Conservation (phyloP, 345 rosid species). For the Draba incana region DNA sequence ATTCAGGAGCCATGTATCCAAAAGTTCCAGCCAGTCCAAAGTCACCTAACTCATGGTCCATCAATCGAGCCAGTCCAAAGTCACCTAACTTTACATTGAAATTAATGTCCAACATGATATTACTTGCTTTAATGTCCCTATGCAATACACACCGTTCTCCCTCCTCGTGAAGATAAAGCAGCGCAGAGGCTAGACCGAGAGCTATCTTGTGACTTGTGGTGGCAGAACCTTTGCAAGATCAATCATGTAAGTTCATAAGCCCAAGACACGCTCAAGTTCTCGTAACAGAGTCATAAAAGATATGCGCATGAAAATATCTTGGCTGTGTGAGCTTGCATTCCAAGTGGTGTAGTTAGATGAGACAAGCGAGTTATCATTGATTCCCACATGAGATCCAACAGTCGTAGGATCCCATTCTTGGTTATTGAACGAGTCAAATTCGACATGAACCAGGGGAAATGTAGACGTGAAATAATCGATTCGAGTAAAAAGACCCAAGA, state of each 20-base stretch:
- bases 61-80: conserved; percentile 43
- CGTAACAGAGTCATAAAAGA: conserved; percentile 40
- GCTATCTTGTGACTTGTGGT: conserved; percentile 44
- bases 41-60: conserved; percentile 43
- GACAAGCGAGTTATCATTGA: conserved; percentile 34
- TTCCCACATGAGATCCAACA: conserved; percentile 37
- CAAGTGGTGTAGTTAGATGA: conserved; percentile 33
- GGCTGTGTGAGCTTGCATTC: conserved; percentile 39
- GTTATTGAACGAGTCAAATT: conserved; percentile 40
- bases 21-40: conserved; percentile 44
- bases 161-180: conserved; percentile 49
- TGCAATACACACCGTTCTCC: conserved; percentile 52
- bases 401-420: conserved; percentile 36
- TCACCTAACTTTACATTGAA: conserved; percentile 51
- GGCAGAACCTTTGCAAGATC: conserved; percentile 47
- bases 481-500: conserved; percentile 39
- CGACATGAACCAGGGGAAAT: conserved; percentile 36
- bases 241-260: conserved; percentile 35
- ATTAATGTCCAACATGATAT: conserved; percentile 44
- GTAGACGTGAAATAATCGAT: neutral
- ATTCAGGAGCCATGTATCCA: conserved; percentile 56
- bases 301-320: conserved; percentile 31
- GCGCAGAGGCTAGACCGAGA: conserved; percentile 42
- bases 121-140: conserved; percentile 48
- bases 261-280: conserved; percentile 49